A percentile compares a stretch with the other conserved stretches of the same genome.
phyloP scores from a whole-genome alignment of 257 asterid species.

The Ocimum tenuiflorum region DNA sequence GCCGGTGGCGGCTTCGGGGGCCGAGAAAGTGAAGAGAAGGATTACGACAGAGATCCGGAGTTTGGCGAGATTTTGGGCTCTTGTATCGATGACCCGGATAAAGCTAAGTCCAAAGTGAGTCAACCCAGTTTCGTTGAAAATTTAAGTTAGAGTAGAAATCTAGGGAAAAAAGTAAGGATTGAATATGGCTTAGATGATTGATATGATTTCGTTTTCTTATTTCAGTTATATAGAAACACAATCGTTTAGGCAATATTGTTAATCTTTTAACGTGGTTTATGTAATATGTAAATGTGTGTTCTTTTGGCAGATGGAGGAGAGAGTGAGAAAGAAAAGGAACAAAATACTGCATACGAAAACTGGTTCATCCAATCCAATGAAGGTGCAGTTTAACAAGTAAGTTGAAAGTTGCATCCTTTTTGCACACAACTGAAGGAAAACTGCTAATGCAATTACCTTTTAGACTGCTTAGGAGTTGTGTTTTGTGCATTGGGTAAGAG shows the following conservation, averaged over 20 bases:
- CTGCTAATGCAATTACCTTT: neutral
- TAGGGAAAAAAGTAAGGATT: neutral
- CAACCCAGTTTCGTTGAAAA: neutral
- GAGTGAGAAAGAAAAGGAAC: slow-evolving; percentile 82
- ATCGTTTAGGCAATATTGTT: too few species aligned
- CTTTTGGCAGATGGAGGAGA: slow-evolving; percentile 72
- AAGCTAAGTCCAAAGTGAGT: slow-evolving; percentile 75
- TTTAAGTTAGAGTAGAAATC: neutral
- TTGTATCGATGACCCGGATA: slow-evolving; percentile 68
- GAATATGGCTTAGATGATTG: neutral
- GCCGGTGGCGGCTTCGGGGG: slow-evolving; percentile 35
- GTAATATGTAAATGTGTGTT: neutral
- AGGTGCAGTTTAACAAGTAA: slow-evolving; percentile 70
- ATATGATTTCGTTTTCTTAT: neutral
- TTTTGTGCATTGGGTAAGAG: neutral
- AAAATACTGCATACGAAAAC: slow-evolving; percentile 74
- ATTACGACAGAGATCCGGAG: slow-evolving; percentile 85
- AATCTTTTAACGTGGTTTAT: neutral
- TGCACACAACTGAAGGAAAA: neutral
- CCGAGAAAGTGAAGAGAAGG: slow-evolving; percentile 48
- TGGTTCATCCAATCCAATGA: slow-evolving; percentile 68
- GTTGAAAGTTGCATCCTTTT: slow-evolving; percentile 9
- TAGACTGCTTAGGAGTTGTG: slow-evolving; percentile 2
- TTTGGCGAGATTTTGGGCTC: slow-evolving; percentile 79
- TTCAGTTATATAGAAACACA: neutral